A percentile compares a stretch with the other conserved stretches of the same genome.
These are phyloP conservation scores for Aspergillus fumigatus DNA, from an alignment of 2,329 filamentous ascomycete genomes.

Conservation along the genomic window DNA sequence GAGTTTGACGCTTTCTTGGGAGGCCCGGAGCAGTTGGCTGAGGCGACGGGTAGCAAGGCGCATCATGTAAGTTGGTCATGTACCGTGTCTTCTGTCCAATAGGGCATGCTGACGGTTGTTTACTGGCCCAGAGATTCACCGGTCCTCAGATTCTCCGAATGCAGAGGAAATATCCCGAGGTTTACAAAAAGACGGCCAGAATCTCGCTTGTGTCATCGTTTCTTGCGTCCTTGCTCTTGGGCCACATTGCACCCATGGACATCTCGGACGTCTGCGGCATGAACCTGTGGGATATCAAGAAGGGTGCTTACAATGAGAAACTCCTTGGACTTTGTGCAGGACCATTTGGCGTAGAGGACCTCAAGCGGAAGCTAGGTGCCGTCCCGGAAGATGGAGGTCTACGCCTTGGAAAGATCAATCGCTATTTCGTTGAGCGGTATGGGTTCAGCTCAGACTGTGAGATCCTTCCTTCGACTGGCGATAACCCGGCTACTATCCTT, in stretches of 20 bases:
- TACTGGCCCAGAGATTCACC: slow-evolving; percentile 69
- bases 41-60: slow-evolving; percentile 82
- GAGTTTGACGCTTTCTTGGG: slow-evolving; percentile 73
- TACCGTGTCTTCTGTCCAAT: not conserved
- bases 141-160: slow-evolving; percentile 95
- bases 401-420: slow-evolving; percentile 68
- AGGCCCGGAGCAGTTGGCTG: slow-evolving; percentile 62
- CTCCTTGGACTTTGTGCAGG: slow-evolving; percentile 74
- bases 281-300: slow-evolving; percentile 89
- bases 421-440: slow-evolving; percentile 75
- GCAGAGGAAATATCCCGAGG: slow-evolving; percentile 70
- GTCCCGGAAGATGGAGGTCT: slow-evolving; percentile 77
- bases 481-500: slow-evolving; percentile 94
- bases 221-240: slow-evolving; percentile 84
- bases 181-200: slow-evolving; percentile 73
- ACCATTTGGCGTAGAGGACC: slow-evolving; percentile 55
- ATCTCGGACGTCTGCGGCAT: slow-evolving; percentile 94
- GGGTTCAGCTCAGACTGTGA: slow-evolving; percentile 71
- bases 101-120: not conserved
- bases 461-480: slow-evolving; percentile 84
- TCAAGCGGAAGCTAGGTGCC: slow-evolving; percentile 73
- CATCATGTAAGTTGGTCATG: slow-evolving; percentile 68
- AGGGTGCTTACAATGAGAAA: slow-evolving; percentile 66
- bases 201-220: slow-evolving; percentile 96
- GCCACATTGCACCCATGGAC: slow-evolving; percentile 80